Evolutionary conservation across 176 grass and related monocot species (phyloP).

Genomic region (Hsuehochloa calcarea): DNA sequence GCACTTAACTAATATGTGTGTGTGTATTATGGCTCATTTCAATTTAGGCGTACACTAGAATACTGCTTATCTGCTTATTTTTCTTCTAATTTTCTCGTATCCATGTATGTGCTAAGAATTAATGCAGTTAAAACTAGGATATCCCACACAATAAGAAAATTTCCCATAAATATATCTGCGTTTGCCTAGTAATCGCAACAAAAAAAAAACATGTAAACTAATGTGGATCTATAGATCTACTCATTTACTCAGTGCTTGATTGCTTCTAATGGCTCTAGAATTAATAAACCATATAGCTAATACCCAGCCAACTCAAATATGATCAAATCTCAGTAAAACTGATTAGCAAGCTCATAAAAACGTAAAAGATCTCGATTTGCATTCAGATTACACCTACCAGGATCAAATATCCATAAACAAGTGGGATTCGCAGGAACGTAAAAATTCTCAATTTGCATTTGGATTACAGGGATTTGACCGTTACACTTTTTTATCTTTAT

Average conservation of each 20-base stretch:
- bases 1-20: too few species aligned
- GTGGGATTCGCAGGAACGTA: neutral
- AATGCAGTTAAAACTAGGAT: neutral
- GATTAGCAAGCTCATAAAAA: neutral
- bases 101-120: neutral
- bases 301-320: neutral
- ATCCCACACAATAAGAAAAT: neutral
- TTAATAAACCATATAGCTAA: neutral
- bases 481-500: neutral
- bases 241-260: neutral
- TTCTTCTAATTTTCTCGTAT: neutral
- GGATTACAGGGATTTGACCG: neutral
- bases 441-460: neutral
- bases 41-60: too few species aligned
- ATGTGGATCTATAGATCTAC: too few species aligned
- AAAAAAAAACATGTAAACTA: too few species aligned
- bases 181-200: too few species aligned
- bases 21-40: too few species aligned
- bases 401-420: neutral
- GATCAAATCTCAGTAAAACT: neutral
- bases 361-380: neutral
- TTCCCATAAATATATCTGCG: too few species aligned
- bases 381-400: neutral
- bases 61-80: neutral
- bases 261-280: neutral